These are phyloP conservation scores for Agaricus subrufescens DNA, from an alignment of 768 basidiomycete species.

Conservation along the genomic window DNA sequence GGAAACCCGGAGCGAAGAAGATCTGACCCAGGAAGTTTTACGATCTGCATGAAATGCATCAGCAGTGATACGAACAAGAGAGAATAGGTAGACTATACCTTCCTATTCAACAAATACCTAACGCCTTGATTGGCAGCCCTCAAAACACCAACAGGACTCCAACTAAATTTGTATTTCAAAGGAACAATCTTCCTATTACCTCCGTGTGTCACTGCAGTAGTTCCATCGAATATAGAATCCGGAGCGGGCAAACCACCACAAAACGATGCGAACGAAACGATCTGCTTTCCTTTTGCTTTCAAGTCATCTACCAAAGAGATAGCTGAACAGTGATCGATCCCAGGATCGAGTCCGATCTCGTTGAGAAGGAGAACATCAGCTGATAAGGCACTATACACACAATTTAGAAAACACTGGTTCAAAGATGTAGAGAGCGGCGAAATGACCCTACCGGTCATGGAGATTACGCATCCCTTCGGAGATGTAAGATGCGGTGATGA, in stretches of 20 bases:
- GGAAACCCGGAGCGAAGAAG: conserved; percentile 59
- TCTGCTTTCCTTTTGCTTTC: conserved; percentile 43
- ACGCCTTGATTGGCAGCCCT: conserved; percentile 76
- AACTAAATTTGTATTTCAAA: conserved; percentile 89
- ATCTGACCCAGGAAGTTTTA: conserved; percentile 42
- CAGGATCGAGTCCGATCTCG: conserved; percentile 88
- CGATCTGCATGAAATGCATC: conserved; percentile 27
- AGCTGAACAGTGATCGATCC: conserved; percentile 87
- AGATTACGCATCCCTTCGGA: conserved; percentile 71
- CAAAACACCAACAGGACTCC: conserved; percentile 87
- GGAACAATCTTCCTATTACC: conserved; percentile 47
- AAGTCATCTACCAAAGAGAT: conserved; percentile 60
- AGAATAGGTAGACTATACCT: conserved; percentile 33
- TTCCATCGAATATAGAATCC: conserved; percentile 25
- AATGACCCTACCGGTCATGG: conserved; percentile 45
- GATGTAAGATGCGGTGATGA: conserved; percentile 91
- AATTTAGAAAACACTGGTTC: not conserved
- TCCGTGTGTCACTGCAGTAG: not conserved
- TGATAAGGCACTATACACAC: conserved; percentile 41
- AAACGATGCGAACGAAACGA: conserved; percentile 80
- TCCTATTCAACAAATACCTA: conserved; percentile 49
- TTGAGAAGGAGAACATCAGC: conserved; percentile 75
- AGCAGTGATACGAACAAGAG: not conserved
- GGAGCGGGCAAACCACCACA: conserved; percentile 91
- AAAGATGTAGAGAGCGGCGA: not conserved